Base-by-base conservation (phyloP, 2,329 filamentous ascomycete species). In the Tolypocladium inflatum region DNA sequence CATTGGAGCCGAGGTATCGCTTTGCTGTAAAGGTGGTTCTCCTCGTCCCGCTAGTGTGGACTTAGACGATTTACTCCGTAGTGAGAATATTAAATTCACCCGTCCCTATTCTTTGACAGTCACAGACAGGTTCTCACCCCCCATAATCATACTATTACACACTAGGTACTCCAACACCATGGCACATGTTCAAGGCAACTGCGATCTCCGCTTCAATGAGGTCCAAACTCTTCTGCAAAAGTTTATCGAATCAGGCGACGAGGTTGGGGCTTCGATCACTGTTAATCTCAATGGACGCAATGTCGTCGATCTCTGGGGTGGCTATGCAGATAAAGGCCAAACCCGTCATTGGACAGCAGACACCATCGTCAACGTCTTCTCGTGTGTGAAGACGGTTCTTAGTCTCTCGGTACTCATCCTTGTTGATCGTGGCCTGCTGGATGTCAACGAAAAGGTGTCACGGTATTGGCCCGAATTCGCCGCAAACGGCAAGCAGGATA, bases 391-490 rank as follows among this genome's bases (percentile, higher is more conserved):
- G 61, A 68, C 64, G 0, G 58, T 77, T 39, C 67, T 66, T 17
- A 67, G 66, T 4, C 65, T 78, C 10, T 72, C 75, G 0, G 66
- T 67, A 1, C 63, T 76, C 26, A 63, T 77, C 26, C 71, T 76
- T 8, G 67, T 75, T 38, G 70, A 76, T 52, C 71, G 74, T 4
- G 74, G 73, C 3, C 60, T 71, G 0, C 57, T 79, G 1, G 65
- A 71, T 56, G 63, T 69, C 1, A 60, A 73, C 51, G 74, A 68
- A 15, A 70, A 70, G 2, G 73, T 79, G 1, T 61, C 71, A 2
- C 66, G 70, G 43, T 74, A 78, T 66, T 79, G 77, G 77, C 77
- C 77, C 1, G 77, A 78, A 51, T 78, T 78, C 57, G 73, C 66
- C 0, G 67, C 61, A 15, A 73, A 74, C 23, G 75, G 74, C 42